Evolutionary conservation across 2,329 filamentous ascomycete species (phyloP).

Genomic region (Penicillium vulpinum): DNA sequence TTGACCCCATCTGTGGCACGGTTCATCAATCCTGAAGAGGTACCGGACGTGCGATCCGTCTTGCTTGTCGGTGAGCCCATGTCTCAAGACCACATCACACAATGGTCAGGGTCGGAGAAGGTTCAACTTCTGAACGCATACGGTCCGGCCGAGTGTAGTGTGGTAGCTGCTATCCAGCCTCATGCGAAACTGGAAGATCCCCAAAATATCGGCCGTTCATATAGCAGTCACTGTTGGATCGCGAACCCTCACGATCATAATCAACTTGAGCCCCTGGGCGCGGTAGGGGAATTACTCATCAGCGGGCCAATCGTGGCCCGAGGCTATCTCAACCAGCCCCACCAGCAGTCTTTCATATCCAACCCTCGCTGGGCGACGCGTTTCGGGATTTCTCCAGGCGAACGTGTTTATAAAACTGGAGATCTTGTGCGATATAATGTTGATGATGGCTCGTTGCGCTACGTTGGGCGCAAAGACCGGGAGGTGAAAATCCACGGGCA

Average conservation of each 20-base stretch:
- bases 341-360: conserved; percentile 2
- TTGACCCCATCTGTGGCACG: neutral
- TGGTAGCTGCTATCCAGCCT: neutral
- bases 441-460: neutral
- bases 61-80: conserved; percentile 7
- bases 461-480: conserved; percentile 8
- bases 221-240: conserved; percentile 6
- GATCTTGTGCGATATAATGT: conserved; percentile 8
- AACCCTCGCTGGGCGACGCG: conserved; percentile 1
- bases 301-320: conserved; percentile 10
- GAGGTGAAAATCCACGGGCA: conserved; percentile 9
- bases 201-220: neutral
- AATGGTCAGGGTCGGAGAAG: conserved; percentile 8
- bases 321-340: conserved; percentile 3
- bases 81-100: conserved; percentile 12
- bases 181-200: neutral
- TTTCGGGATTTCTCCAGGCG: neutral
- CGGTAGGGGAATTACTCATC: conserved; percentile 9
- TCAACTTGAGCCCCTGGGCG: conserved; percentile 3
- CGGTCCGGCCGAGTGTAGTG: neutral
- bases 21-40: conserved; percentile 1
- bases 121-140: conserved; percentile 58
- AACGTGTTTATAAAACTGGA: conserved; percentile 8
- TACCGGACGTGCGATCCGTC: conserved; percentile 6
- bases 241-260: conserved; percentile 7